Conservation (phyloP, 768 basidiomycete species). For the Tulasnella sp. region DNA sequence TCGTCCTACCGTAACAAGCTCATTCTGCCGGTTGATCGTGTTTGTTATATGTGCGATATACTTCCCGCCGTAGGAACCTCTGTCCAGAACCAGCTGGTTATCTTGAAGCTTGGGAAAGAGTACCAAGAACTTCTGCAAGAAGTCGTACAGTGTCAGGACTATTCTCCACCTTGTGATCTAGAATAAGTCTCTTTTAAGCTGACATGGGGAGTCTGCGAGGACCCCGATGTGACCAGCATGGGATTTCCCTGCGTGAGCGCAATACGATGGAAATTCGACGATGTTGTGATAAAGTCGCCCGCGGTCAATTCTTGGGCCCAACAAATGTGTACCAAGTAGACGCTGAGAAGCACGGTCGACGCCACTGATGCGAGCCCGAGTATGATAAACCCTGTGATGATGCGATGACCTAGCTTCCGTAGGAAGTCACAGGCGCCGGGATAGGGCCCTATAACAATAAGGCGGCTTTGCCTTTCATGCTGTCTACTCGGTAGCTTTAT, state of each 20-base stretch:
- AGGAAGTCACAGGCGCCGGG: too few species aligned
- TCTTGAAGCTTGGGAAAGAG: conserved; percentile 23
- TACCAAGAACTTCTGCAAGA: conserved; percentile 29
- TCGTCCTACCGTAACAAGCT: conserved; percentile 20
- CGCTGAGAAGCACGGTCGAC: too few species aligned
- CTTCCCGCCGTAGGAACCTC: conserved; percentile 31
- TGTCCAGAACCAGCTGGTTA: conserved; percentile 24
- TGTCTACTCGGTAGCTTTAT: too few species aligned
- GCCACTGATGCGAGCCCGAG: too few species aligned
- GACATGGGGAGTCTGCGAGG: conserved; percentile 24
- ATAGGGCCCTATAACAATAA: too few species aligned
- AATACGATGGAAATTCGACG: background rate
- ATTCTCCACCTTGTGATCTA: conserved; percentile 24
- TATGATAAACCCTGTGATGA: too few species aligned
- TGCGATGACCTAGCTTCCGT: too few species aligned
- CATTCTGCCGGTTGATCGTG: conserved; percentile 30
- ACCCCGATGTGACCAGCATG: conserved; percentile 28
- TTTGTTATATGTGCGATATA: conserved; percentile 32
- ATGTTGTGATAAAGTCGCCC: background rate
- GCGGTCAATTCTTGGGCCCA: background rate
- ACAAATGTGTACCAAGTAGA: too few species aligned
- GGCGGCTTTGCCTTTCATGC: too few species aligned
- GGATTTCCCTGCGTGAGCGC: conserved; percentile 16
- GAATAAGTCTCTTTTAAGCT: conserved; percentile 22
- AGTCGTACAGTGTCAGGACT: conserved; percentile 28